Evolutionary conservation across 176 grass and related monocot species (phyloP).

Genomic region (Triticum monococcum): DNA sequence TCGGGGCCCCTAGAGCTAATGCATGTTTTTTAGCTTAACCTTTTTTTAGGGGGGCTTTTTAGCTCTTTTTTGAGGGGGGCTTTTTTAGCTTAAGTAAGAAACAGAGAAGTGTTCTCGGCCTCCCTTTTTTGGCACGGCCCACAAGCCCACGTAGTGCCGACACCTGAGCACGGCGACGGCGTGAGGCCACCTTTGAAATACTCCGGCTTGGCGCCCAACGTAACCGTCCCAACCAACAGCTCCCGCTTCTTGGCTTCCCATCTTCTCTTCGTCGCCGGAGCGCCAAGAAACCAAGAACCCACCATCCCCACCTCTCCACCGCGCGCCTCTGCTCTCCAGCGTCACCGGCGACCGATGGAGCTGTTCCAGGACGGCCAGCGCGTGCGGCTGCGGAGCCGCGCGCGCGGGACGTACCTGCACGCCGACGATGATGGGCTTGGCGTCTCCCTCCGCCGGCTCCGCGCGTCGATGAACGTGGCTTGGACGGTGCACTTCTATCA

Average conservation of each 20-base stretch:
- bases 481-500: not conserved
- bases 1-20: too few species aligned
- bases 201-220: too few species aligned
- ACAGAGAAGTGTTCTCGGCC: too few species aligned
- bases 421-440: not conserved
- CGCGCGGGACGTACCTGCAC: slow-evolving; percentile 5
- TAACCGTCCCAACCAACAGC: not conserved
- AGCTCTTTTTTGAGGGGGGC: too few species aligned
- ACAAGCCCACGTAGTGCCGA: too few species aligned
- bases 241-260: not conserved
- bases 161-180: too few species aligned
- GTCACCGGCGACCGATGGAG: slow-evolving; percentile 5
- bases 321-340: not conserved
- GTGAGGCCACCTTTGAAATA: too few species aligned
- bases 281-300: not conserved
- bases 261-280: not conserved
- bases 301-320: too few species aligned
- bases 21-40: too few species aligned
- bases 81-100: too few species aligned
- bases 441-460: not conserved
- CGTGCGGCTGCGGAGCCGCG: slow-evolving; percentile 22
- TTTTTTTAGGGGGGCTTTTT: too few species aligned
- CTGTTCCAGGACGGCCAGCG: not conserved
- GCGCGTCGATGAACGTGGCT: not conserved
- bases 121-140: too few species aligned